Conservation (phyloP, 305 asterid species). For the Euphrasia arctica region DNA sequence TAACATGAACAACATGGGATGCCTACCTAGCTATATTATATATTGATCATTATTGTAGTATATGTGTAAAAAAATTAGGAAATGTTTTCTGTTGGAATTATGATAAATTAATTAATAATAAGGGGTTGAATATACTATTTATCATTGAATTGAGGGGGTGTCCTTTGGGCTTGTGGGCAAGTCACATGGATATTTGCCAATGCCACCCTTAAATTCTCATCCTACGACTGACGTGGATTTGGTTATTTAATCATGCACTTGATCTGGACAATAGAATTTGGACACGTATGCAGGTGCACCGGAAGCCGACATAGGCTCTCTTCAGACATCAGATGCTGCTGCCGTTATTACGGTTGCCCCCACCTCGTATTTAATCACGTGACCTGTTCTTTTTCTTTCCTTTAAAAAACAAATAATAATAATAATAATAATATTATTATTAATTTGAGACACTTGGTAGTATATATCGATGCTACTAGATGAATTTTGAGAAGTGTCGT, state of each 20-base stretch:
- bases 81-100: constrained; percentile 31
- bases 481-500: too few species aligned
- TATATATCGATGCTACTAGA: background rate
- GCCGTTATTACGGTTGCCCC: constrained; percentile 38
- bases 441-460: too few species aligned
- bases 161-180: constrained; percentile 17
- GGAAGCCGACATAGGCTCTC: constrained; percentile 35
- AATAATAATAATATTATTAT: too few species aligned
- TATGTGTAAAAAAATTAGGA: background rate
- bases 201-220: constrained; percentile 19
- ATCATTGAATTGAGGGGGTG: constrained; percentile 11
- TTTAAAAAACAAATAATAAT: too few species aligned
- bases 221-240: constrained; percentile 21
- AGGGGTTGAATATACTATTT: background rate
- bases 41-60: too few species aligned
- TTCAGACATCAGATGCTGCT: constrained; percentile 1
- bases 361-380: constrained; percentile 25
- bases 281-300: constrained; percentile 7
- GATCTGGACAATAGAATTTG: constrained; percentile 10
- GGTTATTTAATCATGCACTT: constrained; percentile 27
- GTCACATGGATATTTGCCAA: constrained; percentile 28
- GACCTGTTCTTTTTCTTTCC: constrained; percentile 20
- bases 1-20: background rate
- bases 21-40: background rate
- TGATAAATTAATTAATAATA: background rate